phyloP scores from a whole-genome alignment of 2,329 filamentous ascomycete genomes.

The Grosmannia huntii region DNA sequence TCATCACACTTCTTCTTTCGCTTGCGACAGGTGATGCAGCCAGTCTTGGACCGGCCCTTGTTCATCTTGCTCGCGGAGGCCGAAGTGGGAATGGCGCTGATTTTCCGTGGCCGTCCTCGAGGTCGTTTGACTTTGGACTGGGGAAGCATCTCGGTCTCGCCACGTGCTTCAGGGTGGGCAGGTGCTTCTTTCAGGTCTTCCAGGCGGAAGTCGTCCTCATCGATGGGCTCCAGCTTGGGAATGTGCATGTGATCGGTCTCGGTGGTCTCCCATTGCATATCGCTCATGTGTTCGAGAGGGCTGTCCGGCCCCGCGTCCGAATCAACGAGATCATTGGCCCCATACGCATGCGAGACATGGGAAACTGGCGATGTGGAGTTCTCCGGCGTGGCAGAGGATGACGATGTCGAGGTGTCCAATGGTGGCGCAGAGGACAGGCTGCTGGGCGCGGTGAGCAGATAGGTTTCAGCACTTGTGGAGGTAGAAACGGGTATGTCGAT shows the following conservation, averaged over 20 bases:
- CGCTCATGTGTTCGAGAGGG: slow-evolving; percentile 22
- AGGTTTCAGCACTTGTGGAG: slow-evolving; percentile 11
- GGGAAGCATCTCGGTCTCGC: not conserved
- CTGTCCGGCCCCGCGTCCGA: slow-evolving; percentile 3
- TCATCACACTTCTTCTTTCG: slow-evolving; percentile 64
- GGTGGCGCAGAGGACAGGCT: slow-evolving; percentile 5
- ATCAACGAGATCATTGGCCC: slow-evolving; percentile 20
- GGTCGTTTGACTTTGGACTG: slow-evolving; percentile 44
- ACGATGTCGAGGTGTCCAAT: slow-evolving; percentile 19
- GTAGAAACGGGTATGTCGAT: slow-evolving; percentile 24
- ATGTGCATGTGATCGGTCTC: slow-evolving; percentile 22
- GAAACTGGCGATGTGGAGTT: slow-evolving; percentile 36
- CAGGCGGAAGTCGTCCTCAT: slow-evolving; percentile 41
- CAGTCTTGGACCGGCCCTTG: slow-evolving; percentile 62
- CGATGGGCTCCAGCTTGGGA: slow-evolving; percentile 44
- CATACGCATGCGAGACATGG: slow-evolving; percentile 30
- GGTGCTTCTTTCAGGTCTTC: slow-evolving; percentile 37
- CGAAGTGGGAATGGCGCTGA: slow-evolving; percentile 48
- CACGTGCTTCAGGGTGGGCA: slow-evolving; percentile 13
- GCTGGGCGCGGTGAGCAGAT: slow-evolving; percentile 14
- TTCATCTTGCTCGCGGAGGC: slow-evolving; percentile 52
- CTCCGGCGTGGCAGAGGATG: slow-evolving; percentile 27
- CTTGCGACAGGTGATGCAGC: slow-evolving; percentile 54
- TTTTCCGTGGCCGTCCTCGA: slow-evolving; percentile 72
- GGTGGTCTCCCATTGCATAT: slow-evolving; percentile 32